Evolutionary conservation across 495 filamentous ascomycete genomes (phyloP).

Genomic region (Penicillium samsonianum): DNA sequence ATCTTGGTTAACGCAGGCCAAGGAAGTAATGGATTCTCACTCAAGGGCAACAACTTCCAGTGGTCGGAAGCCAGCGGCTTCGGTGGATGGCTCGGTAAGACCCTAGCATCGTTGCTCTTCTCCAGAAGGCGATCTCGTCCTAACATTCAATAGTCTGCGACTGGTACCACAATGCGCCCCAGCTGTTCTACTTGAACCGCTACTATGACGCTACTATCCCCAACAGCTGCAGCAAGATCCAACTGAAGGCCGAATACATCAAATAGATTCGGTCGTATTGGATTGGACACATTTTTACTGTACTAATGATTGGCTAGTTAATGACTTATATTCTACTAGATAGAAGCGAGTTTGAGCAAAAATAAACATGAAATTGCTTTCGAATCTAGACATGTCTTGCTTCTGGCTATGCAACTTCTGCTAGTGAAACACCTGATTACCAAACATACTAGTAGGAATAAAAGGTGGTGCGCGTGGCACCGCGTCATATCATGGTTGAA

Average conservation of each 20-base stretch:
- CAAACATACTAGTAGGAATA: not conserved
- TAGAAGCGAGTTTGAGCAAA: conserved; percentile 4
- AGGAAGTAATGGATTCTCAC: conserved; percentile 40
- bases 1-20: conserved; percentile 44
- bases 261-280: conserved; percentile 11
- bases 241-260: conserved; percentile 34
- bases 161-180: conserved; percentile 56
- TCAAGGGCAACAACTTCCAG: conserved; percentile 38
- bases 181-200: conserved; percentile 52
- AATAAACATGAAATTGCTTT: conserved; percentile 1
- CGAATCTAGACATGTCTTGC: not conserved
- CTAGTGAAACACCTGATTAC: conserved; percentile 1
- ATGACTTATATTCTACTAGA: not conserved
- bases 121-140: no score
- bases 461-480: no score
- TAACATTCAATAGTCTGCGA: conserved; percentile 44
- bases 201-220: conserved; percentile 38
- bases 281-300: not conserved
- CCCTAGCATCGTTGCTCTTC: conserved; percentile 4
- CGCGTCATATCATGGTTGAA: no score
- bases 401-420: not conserved
- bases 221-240: conserved; percentile 46
- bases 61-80: conserved; percentile 44
- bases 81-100: conserved; percentile 55
- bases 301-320: not conserved